Evolutionary conservation across 768 basidiomycete species (phyloP).

Genomic region (Phlegmacium glaucopus): DNA sequence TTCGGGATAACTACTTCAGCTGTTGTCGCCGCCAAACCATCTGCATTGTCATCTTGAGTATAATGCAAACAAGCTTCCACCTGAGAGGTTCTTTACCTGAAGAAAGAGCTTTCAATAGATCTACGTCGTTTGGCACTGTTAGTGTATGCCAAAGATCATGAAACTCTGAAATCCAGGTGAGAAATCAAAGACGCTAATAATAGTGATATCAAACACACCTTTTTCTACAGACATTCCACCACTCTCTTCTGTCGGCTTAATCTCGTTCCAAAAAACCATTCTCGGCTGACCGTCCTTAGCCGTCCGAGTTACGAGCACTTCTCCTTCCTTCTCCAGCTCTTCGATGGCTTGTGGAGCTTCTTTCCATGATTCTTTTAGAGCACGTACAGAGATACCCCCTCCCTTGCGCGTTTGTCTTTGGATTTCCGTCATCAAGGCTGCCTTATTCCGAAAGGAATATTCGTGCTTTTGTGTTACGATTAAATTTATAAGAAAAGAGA

Average conservation of each 20-base stretch:
- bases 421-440: conserved; percentile 79
- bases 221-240: conserved; percentile 76
- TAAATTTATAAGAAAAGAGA: not conserved
- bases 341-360: conserved; percentile 81
- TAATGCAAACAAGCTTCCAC: not conserved
- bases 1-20: conserved; percentile 57
- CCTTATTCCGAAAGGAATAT: conserved; percentile 81
- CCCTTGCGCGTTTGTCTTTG: conserved; percentile 82
- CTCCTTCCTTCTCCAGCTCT: conserved; percentile 86
- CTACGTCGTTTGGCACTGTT: conserved; percentile 82
- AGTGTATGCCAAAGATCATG: conserved; percentile 83
- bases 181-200: not conserved
- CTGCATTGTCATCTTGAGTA: conserved; percentile 31
- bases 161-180: conserved; percentile 59
- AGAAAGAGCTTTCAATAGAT: conserved; percentile 72
- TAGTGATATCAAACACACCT: conserved; percentile 43
- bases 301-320: conserved; percentile 84
- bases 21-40: conserved; percentile 79
- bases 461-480: conserved; percentile 55
- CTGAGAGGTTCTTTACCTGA: conserved; percentile 44
- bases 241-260: conserved; percentile 69
- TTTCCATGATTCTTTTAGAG: conserved; percentile 89
- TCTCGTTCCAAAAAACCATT: conserved; percentile 90
- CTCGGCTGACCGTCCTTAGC: conserved; percentile 78
- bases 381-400: conserved; percentile 79